Percentiles rank a stretch among this genome's conserved stretches.
Evolutionary conservation across 1,284 basidiomycete species (phyloP).

Genomic region (Pseudozyma tsukubaensis): DNA sequence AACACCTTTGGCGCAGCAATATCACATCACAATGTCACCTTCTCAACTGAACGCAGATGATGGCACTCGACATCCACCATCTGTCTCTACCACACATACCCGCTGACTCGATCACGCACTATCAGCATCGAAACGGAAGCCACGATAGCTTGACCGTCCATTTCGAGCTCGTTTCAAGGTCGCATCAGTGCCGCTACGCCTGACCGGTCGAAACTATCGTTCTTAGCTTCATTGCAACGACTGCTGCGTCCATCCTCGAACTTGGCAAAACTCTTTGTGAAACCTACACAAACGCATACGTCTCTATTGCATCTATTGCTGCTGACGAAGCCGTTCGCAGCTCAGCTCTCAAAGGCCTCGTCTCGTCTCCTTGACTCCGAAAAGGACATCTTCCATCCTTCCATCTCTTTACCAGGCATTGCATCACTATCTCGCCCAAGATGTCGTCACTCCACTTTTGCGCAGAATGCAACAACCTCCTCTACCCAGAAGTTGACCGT

Average conservation of each 20-base stretch:
- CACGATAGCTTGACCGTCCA: background rate
- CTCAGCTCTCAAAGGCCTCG: background rate
- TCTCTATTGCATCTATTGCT: background rate
- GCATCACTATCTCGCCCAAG: background rate
- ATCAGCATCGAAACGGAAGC: background rate
- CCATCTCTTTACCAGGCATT: background rate
- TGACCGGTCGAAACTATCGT: too few species aligned
- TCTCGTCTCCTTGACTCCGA: background rate
- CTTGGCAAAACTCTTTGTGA: too few species aligned
- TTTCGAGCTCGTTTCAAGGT: background rate
- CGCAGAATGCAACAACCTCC: constrained; percentile 79
- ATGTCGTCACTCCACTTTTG: constrained; percentile 67
- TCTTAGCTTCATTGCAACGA: too few species aligned
- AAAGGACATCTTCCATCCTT: background rate
- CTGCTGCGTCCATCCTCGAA: too few species aligned
- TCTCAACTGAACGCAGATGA: background rate
- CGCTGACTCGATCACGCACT: constrained; percentile 8
- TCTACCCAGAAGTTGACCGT: constrained; percentile 85
- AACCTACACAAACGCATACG: background rate
- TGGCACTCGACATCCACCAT: constrained; percentile 13
- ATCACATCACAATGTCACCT: background rate
- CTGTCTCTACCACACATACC: constrained; percentile 1
- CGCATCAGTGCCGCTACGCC: background rate
- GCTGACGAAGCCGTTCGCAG: background rate
- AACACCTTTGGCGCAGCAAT: constrained; percentile 12